Base-by-base conservation (phyloP, 768 basidiomycete genomes). In the Panus rudis region DNA sequence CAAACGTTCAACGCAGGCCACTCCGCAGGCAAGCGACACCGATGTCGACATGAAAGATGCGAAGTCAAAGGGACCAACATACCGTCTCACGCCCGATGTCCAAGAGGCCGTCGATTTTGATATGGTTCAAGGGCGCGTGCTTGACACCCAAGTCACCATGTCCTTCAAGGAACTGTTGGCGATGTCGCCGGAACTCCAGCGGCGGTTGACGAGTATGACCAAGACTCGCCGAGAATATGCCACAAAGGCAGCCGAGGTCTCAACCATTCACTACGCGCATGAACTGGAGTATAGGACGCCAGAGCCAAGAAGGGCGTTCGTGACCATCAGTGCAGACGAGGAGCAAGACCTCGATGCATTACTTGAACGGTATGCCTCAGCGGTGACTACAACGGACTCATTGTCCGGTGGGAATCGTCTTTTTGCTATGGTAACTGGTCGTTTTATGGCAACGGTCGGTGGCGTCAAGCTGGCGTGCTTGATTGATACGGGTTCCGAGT, bases 401-500 rank as follows among this genome's bases (percentile, higher is more conserved):
- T n/a, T n/a, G n/a, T n/a, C n/a, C n/a, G 42, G 42, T 35, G 22
- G 21, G 3, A 7, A 19, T 3, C 21, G 26, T 13, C 21, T 20
- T 19, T 43, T 35, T 24, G 42, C 42, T 4, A 20, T 35, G 42
- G 33, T 17, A 25, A 30, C 14, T 6, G 33, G 33, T 5, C 7
- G 26, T 5, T 34, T 56, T 20, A 30, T 37, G 3, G 53, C 40
- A 0, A 32, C 32, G 2, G 43, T 56, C 20, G 50, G 39, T 0
- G 51, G 50, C 4, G 14, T 37, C 12, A 13, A 37, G 4, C 43
- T 53, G 1, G 39, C 21, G 0, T 55, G 52, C 43, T 51, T 60
- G 45, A 38, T 60, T 14, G 55, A 60, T 26, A 38, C 45, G 0
- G 57, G 57, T 0, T 61, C 56, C 2, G 54, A 61, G n/a, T 48